phyloP scores from a whole-genome alignment of 345 rosid genomes.

The Linum tenue region DNA sequence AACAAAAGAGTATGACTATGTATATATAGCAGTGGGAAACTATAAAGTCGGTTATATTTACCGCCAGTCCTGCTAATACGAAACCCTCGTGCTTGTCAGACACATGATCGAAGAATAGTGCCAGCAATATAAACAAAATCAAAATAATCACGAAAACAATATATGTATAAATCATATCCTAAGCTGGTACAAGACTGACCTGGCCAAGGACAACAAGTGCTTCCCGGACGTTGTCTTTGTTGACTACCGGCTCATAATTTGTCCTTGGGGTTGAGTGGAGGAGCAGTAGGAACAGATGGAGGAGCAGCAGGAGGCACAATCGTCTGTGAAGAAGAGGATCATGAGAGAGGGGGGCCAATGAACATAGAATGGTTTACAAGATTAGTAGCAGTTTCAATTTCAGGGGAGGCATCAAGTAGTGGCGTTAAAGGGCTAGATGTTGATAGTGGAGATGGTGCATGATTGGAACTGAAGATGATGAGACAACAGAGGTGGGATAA shows the following conservation, averaged over 20 bases:
- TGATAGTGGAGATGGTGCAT: constrained; percentile 40
- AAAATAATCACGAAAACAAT: no score
- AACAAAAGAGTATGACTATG: no score
- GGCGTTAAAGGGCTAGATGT: constrained; percentile 42
- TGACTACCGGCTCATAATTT: constrained; percentile 38
- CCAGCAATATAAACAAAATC: no score
- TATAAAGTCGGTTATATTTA: no score
- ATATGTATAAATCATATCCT: no score
- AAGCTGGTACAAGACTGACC: no score
- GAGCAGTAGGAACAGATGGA: constrained; percentile 46
- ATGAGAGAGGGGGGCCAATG: constrained; percentile 43
- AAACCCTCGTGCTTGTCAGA: no score
- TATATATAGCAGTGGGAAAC: no score
- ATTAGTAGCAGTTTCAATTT: constrained; percentile 29
- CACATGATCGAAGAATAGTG: no score
- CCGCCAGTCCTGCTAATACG: no score
- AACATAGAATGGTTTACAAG: constrained; percentile 67
- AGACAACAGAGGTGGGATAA: constrained; percentile 31
- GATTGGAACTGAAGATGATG: constrained; percentile 29
- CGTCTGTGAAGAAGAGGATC: constrained; percentile 26
- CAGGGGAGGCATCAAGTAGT: constrained; percentile 41
- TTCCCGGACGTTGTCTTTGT: no score
- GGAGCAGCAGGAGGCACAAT: constrained; percentile 36
- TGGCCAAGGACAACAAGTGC: no score
- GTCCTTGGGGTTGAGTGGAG: constrained; percentile 49